Base-by-base conservation (phyloP, 495 filamentous ascomycete genomes). In the Pyrenula massariospora region DNA sequence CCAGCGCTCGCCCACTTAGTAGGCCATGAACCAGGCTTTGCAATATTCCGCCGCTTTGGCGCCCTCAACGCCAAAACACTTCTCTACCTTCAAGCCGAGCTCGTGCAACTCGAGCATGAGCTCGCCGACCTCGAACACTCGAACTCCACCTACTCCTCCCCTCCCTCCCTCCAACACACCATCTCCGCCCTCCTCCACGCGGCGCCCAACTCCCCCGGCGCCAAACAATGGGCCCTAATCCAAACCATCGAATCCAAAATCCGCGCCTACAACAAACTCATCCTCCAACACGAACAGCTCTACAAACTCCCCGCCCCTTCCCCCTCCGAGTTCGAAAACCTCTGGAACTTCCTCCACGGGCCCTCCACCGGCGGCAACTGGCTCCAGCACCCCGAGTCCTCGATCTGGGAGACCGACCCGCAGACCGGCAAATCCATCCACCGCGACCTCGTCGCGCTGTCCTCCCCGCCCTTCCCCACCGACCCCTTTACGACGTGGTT, bases 31-130 rank as follows among this genome's bases (percentile, higher is more conserved):
- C 48, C 19, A 10, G 57, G 59, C 8, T 56, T 63, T 23, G 56
- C 63, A 0, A 63, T 70, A 11, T 64, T 67, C 55, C 62, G 65
- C 21, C 65, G 66, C 12, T 72, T 72, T 42, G 63, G 58, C 25
- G 57, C 54, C 22, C 52, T 68, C 10, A 71, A 69, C 42, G 59
- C 62, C 20, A 62, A 65, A 47, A 68, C 67, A 47, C 51, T 71
- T 22, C 60, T 73, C 12, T 70, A 70, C 54, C 62, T 66, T 24
- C 70, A 71, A 57, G 68, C 66, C 3, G 70, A 66, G 36, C 54
- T 68, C 21, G 59, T 57, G 1, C 54, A 66, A 51, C 64, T 70
- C 25, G 59, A 71, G 56, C 57, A 62, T 49, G 61, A 66, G 31
- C 61, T 69, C 0, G 19, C 56, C 10, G 54, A 54, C 1, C 56